phyloP scores from a whole-genome alignment of 495 filamentous ascomycete genomes.

The Penicillium robsamsonii region DNA sequence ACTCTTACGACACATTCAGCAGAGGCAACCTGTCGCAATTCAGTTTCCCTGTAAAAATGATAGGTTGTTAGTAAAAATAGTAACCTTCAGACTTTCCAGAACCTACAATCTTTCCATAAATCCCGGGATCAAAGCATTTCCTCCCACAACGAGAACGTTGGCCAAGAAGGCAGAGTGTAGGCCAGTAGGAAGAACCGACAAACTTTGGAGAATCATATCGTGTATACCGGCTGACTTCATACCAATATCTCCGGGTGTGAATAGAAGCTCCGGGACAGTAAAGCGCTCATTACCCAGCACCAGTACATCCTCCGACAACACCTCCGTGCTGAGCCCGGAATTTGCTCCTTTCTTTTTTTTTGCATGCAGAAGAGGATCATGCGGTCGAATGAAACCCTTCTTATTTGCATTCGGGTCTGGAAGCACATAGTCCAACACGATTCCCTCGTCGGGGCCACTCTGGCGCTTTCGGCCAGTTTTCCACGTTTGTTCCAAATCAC shows the following conservation, averaged over 20 bases:
- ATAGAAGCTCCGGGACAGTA: slow-evolving; percentile 83
- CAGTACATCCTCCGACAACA: slow-evolving; percentile 73
- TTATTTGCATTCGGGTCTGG: slow-evolving; percentile 80
- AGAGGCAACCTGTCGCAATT: slow-evolving; percentile 72
- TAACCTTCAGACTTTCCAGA: neutral
- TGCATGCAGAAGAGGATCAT: slow-evolving; percentile 62
- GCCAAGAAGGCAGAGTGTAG: slow-evolving; percentile 76
- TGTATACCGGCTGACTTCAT: slow-evolving; percentile 81
- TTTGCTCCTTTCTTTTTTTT: slow-evolving; percentile 56
- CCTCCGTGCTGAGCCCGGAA: slow-evolving; percentile 51
- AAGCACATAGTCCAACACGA: slow-evolving; percentile 88
- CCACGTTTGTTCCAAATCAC: slow-evolving; percentile 80
- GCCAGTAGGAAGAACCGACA: slow-evolving; percentile 71
- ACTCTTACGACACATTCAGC: slow-evolving; percentile 75
- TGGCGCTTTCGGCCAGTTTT: slow-evolving; percentile 64
- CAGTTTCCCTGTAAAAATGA: slow-evolving; percentile 51
- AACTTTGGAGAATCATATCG: slow-evolving; percentile 74
- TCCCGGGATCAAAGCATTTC: slow-evolving; percentile 74
- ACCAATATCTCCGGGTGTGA: slow-evolving; percentile 82
- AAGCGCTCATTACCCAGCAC: slow-evolving; percentile 92
- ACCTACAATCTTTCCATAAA: slow-evolving; percentile 75
- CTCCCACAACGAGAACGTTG: slow-evolving; percentile 87
- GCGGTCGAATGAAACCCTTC: slow-evolving; percentile 71
- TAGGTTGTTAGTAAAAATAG: slow-evolving; percentile 9
- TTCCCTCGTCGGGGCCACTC: slow-evolving; percentile 53